Base-by-base conservation (phyloP, 1,284 basidiomycete species). In the Uromyces viciae-fabae region DNA sequence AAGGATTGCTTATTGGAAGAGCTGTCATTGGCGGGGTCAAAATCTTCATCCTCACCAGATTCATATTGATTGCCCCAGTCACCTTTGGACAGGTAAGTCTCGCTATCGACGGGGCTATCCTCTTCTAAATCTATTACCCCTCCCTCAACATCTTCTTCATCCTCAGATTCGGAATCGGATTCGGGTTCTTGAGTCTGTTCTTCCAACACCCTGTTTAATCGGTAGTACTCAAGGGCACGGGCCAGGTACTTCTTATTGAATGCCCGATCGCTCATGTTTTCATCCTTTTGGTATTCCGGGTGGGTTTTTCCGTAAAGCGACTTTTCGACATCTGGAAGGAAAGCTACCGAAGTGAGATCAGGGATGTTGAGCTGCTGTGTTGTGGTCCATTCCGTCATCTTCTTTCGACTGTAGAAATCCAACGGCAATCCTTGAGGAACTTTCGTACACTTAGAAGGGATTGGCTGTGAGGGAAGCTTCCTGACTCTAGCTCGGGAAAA, bases 321-420 rank as follows among this genome's bases (percentile, higher is more conserved):
- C 22, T 38, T 36, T 7, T 22, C 22, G 22, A 56, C 11, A 60
- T 79, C 40, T 4, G 64, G 49, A 19, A 79, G 15, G 19, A 79
- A 71, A 8, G 66, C 64, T 3, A 71, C 76, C 25, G 4, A 22
- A 1, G 22, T 9, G n/a, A 38, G 0, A 15, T 80, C 42, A 11
- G 69, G 33, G 8, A 64, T 49, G 0, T 22, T 33, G 5, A 28
- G n/a, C 22, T 73, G 52, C 33, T 80, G 56, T 1, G 28, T 33
- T 1, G 22, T 33, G 22, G 43, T 31, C 43, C 42, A 28, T 1
- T 36, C 28, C 64, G 8, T n/a, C 2, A 71, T 4, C 77, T 68
- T 71, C 36, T 60, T 38, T 25, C n/a, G 33, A 54, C 46, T 2
- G 25, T 72, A 79, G n/a, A 79, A 80, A 25, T 80, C 77, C 25